These are phyloP conservation scores for Spencermartinsiella ligniputridi DNA, from an alignment of 1,139 yeast genomes.

Conservation along the genomic window DNA sequence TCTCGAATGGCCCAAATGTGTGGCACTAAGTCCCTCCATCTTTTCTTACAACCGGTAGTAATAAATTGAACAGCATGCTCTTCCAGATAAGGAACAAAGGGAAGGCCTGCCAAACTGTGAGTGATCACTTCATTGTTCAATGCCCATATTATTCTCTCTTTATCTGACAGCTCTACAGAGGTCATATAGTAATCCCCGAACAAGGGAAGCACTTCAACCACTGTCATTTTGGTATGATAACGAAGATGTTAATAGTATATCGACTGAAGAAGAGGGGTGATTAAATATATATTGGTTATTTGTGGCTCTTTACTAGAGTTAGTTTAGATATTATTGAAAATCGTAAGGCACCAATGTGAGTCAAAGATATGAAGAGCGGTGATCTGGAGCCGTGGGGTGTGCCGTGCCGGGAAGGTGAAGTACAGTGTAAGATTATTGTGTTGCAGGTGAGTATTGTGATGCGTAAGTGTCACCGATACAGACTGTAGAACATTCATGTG, in stretches of 20 bases:
- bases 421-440: background rate
- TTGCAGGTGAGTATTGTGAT: no score
- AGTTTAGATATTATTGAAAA: no score
- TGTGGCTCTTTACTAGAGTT: no score
- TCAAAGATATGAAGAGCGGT: no score
- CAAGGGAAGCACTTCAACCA: background rate
- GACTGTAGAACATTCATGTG: no score
- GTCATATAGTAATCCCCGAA: constrained; percentile 12
- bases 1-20: constrained; percentile 19
- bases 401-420: background rate
- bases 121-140: constrained; percentile 18
- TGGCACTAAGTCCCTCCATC: constrained; percentile 1
- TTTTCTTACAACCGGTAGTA: background rate
- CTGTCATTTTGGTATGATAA: background rate
- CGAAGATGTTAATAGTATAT: no score
- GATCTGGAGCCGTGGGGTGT: no score
- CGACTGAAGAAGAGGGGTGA: no score
- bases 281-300: no score
- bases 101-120: constrained; percentile 17
- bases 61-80: constrained; percentile 16
- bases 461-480: no score
- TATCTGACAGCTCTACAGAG: constrained; percentile 10
- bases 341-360: no score
- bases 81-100: constrained; percentile 11
- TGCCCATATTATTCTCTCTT: constrained; percentile 9